Base-by-base conservation (phyloP, 169 alveolate species). In the Plasmodium vivax region DNA sequence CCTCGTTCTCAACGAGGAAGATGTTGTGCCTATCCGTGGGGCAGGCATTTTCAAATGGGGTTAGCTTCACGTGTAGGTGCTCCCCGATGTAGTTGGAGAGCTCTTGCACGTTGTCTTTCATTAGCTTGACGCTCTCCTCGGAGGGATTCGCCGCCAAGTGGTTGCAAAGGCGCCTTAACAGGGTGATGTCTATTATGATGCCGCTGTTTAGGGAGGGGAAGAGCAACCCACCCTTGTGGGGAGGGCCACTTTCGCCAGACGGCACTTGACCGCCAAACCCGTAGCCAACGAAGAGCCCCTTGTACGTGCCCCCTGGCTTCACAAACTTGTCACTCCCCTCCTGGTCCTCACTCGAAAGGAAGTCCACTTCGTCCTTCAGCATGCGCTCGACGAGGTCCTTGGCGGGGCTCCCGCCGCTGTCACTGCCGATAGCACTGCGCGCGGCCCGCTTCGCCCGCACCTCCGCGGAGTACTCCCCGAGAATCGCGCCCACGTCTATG, bases 201-300 rank as follows among this genome's bases (percentile, higher is more conserved):
- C 95, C 95, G 45, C 92, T 92, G 36, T 92, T 92, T 19, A 92
- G 8, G 34, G 88, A 79, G 2, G 82, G 82, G 51, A 62, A 79
- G 6, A 30, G n/a, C 43, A 74, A 34, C 12, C 71, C 71, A 9
- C 30, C 54, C 10, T 56, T 23, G 2, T 16, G 5, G 43, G 58
- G 12, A 19, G 34, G 1, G 2, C 41, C 30, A n/a, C 83, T 23
- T 23, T 5, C 62, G 19, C 30, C 8, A 2, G 93, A 71, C 0
- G 93, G 72, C 0, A 9, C 32, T 45, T 72, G 58, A 43, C 77
- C 87, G 51, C 56, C 47, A 32, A 75, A 43, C 0, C 83, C 84
- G 77, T 73, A 85, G 12, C 93, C 93, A 23, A 85, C 23, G 58
- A 85, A 73, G 32, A 85, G 38, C 27, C 79, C 80, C 16, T 62